phyloP scores from a whole-genome alignment of 768 basidiomycete species.

The Kwoniella newhampshirensis region DNA sequence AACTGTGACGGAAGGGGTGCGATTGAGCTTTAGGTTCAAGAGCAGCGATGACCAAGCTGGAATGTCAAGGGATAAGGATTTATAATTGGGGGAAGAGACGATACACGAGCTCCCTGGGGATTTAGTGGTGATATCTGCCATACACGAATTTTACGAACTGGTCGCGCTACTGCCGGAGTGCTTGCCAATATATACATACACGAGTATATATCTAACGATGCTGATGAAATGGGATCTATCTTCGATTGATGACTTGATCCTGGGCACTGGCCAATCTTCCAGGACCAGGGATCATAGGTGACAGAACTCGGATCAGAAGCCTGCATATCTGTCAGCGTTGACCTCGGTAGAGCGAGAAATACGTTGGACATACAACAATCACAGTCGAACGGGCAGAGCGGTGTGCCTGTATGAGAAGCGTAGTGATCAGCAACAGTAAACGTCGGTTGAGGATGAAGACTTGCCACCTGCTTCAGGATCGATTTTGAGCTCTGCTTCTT shows the following conservation, averaged over 20 bases:
- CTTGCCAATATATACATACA: conserved; percentile 2
- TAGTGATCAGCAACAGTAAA: neutral
- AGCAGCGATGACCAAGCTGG: too few relatives aligned
- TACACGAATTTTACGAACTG: neutral
- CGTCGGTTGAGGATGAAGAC: conserved; percentile 8
- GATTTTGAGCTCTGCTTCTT: conserved; percentile 52
- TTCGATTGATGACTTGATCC: neutral
- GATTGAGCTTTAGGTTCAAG: too few relatives aligned
- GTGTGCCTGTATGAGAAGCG: conserved; percentile 34
- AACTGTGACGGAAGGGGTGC: too few relatives aligned
- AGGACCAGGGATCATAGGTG: too few relatives aligned
- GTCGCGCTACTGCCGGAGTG: neutral
- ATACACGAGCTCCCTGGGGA: too few relatives aligned
- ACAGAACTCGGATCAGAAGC: too few relatives aligned
- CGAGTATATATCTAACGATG: conserved; percentile 2
- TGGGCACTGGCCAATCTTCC: too few relatives aligned
- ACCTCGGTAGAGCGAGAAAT: too few relatives aligned
- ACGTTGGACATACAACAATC: conserved; percentile 48
- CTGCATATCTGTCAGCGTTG: too few relatives aligned
- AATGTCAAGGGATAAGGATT: too few relatives aligned
- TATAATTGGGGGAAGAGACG: too few relatives aligned
- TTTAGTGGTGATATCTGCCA: neutral
- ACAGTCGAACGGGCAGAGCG: conserved; percentile 54
- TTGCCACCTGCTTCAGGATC: conserved; percentile 52
- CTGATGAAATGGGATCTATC: neutral